phyloP scores from a whole-genome alignment of 2,329 filamentous ascomycete species.

The Elsinoe perseae region DNA sequence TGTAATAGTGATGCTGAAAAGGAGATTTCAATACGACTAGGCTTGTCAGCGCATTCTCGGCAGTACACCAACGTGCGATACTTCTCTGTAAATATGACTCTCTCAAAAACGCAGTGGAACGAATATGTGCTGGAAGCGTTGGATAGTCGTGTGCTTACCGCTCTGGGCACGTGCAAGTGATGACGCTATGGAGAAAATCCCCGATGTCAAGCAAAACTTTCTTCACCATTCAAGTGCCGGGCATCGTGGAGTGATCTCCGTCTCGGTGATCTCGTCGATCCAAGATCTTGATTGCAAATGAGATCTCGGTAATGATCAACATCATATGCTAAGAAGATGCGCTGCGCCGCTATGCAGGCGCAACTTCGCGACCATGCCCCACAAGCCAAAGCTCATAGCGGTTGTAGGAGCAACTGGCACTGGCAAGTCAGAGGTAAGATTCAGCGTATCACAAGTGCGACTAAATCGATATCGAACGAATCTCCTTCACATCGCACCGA shows the following conservation, averaged over 20 bases:
- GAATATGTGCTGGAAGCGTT: too few relatives aligned
- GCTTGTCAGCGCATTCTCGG: background rate
- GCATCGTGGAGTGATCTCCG: background rate
- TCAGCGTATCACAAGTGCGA: too few relatives aligned
- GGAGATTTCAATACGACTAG: background rate
- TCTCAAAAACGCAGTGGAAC: too few relatives aligned
- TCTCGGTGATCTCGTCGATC: background rate
- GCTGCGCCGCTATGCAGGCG: background rate
- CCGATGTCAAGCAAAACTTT: conserved; percentile 7
- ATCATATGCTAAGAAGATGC: background rate
- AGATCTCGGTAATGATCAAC: background rate
- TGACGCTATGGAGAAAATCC: conserved; percentile 7
- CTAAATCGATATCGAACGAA: too few relatives aligned
- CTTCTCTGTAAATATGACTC: background rate
- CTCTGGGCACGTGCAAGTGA: background rate
- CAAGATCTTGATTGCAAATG: background rate
- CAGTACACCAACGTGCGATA: background rate
- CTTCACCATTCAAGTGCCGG: background rate
- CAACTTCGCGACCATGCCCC: background rate
- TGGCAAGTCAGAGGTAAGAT: conserved; percentile 79
- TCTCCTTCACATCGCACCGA: background rate
- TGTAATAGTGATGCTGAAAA: background rate
- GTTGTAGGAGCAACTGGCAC: conserved; percentile 87
- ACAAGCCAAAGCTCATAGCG: conserved; percentile 50
- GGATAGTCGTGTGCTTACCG: background rate